Evolutionary conservation across 306 rosid genomes (phyloP).

Genomic region (Citrullus amarus): DNA sequence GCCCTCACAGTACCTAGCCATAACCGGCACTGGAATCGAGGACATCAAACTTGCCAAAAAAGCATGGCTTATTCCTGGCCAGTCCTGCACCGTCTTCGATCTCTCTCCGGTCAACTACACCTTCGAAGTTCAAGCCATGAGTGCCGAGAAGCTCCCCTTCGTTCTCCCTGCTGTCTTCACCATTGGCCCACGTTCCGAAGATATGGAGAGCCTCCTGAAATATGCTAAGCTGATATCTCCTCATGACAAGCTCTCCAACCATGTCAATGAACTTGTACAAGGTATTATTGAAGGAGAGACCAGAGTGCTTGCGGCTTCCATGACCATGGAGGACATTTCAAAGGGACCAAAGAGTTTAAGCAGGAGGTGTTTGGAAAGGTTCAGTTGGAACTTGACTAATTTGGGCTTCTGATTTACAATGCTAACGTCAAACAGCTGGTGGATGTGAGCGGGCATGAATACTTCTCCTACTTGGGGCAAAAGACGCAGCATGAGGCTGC

Average conservation of each 20-base stretch:
- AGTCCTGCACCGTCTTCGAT: conserved; percentile 23
- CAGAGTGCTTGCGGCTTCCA: conserved; percentile 45
- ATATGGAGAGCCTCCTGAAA: conserved; percentile 19
- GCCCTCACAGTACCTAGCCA: conserved; percentile 20
- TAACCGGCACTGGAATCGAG: conserved; percentile 22
- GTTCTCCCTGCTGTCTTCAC: conserved; percentile 49
- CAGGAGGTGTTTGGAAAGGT: conserved; percentile 40
- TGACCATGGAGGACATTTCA: conserved; percentile 47
- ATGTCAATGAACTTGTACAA: conserved; percentile 38
- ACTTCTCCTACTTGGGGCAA: conserved; percentile 49
- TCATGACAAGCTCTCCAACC: conserved; percentile 37
- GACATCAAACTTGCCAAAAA: conserved; percentile 25
- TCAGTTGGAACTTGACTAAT: conserved; percentile 42
- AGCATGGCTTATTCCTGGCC: conserved; percentile 7
- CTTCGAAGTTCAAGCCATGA: conserved; percentile 61
- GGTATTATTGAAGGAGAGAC: conserved; percentile 57
- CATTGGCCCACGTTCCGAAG: conserved; percentile 35
- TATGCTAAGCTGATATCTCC: conserved; percentile 36
- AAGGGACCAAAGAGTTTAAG: conserved; percentile 36
- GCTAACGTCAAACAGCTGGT: conserved; percentile 49
- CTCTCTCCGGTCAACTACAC: conserved; percentile 55
- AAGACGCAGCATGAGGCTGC: conserved; percentile 57
- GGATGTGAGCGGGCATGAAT: conserved; percentile 43
- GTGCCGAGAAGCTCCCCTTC: conserved; percentile 55
- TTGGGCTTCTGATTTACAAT: conserved; percentile 47